Base-by-base conservation (phyloP, 768 basidiomycete genomes). In the Pisolithus marmoratus region DNA sequence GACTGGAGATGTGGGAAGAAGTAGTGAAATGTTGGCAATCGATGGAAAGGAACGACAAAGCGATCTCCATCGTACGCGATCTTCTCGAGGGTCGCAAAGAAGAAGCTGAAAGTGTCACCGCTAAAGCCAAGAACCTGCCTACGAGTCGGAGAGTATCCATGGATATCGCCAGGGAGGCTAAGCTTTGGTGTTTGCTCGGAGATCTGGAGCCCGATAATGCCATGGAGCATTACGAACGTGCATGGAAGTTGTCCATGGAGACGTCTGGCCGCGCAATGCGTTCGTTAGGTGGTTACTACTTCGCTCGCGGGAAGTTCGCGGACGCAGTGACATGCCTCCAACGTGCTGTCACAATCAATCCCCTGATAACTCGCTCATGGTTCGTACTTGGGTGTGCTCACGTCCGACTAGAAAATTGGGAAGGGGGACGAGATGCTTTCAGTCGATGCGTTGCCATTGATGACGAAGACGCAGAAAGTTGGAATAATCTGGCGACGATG, bases 1-100 rank as follows among this genome's bases (percentile, higher is more conserved):
- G 90, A 34, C 74, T 97, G 54, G 94, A 98, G 71, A 93, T 97
- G 93, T 99, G 94, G 94, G 96, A 96, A 70, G 91, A 97, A 57
- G 94, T 90, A 8, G 92, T 93, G 40, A 76, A 79, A 55, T 98
- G 95, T 69, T 90, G 87, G 75, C 83, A 85, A 54, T 74, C 83
- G 17, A 77, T 94, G 71, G 94, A 95, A 57, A 73, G 80, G 57
- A 80, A 79, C 9, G 90, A 91, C 49, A 84, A 82, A 63, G 96
- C 85, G 5, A 77, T 92, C 53, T 66, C 73, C 2, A 81, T 99
- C 64, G 91, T 98, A 37, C 79, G 80, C 22, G 93, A 95, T 63
- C 72, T 99, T 9, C 71, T 98, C 24, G 85, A 85, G 54, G 95
- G 94, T 0, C 74, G 75, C 34, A 93, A 87, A 64, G 78, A 82